These are phyloP conservation scores for Lentinula edodes DNA, from an alignment of 768 basidiomycete species.

Conservation along the genomic window DNA sequence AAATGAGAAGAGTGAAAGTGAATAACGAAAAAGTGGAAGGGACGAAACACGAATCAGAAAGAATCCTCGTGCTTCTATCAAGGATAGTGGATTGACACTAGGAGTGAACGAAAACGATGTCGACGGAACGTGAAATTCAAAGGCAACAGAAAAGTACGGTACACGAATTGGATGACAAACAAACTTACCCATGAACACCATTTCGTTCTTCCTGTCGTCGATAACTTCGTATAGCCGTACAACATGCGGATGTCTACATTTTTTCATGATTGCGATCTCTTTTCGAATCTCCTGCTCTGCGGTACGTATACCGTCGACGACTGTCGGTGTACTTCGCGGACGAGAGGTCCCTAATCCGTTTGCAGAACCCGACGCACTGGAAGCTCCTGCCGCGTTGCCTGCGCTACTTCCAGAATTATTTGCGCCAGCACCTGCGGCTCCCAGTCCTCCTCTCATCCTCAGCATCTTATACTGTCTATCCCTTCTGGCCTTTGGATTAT, in stretches of 20 bases:
- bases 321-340: slow-evolving; percentile 25
- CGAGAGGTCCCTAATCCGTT: slow-evolving; percentile 17
- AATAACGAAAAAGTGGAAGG: background rate
- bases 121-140: too few relatives aligned
- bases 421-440: slow-evolving; percentile 5
- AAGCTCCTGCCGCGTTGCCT: slow-evolving; percentile 14
- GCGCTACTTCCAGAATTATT: slow-evolving; percentile 33
- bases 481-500: slow-evolving; percentile 60
- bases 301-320: slow-evolving; percentile 65
- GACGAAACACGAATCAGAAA: background rate
- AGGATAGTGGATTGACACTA: too few relatives aligned
- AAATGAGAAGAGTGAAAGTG: background rate
- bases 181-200: slow-evolving; percentile 88
- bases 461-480: slow-evolving; percentile 20
- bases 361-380: slow-evolving; percentile 35
- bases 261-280: slow-evolving; percentile 99
- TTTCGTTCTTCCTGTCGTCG: slow-evolving; percentile 82
- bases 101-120: too few relatives aligned
- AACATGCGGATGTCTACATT: slow-evolving; percentile 84
- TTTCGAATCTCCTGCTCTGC: slow-evolving; percentile 81
- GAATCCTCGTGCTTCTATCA: too few relatives aligned
- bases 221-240: slow-evolving; percentile 91
- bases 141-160: background rate
- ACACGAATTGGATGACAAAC: too few relatives aligned
- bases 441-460: background rate